A percentile compares a stretch with the other conserved stretches of the same genome.
Evolutionary conservation across 805 yeast species (phyloP).

Genomic region (Yarrowia hollandica): DNA sequence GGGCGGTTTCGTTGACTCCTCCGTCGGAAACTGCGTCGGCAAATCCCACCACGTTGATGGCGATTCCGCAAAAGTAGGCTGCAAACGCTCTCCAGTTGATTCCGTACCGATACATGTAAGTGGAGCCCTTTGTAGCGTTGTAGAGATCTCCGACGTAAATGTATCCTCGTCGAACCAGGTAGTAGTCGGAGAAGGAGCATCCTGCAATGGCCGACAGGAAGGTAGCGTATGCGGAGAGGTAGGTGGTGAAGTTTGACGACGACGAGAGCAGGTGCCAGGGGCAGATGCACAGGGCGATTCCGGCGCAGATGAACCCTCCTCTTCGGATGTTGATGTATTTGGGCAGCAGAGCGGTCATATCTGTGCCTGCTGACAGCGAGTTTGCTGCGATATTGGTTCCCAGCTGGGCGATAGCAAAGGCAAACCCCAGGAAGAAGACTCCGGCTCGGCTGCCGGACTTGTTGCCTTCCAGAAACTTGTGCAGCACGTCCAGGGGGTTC

Average conservation of each 20-base stretch:
- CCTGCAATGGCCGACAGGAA: constrained; percentile 85
- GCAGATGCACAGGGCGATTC: constrained; percentile 66
- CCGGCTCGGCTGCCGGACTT: constrained; percentile 65
- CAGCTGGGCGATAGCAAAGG: constrained; percentile 72
- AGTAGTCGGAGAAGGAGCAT: constrained; percentile 61
- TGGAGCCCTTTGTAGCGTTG: constrained; percentile 46
- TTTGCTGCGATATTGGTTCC: constrained; percentile 71
- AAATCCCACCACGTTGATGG: constrained; percentile 84
- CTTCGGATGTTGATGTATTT: constrained; percentile 60
- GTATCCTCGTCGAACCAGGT: constrained; percentile 70
- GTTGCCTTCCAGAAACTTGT: constrained; percentile 55
- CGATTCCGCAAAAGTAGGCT: constrained; percentile 77
- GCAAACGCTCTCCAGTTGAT: constrained; percentile 80
- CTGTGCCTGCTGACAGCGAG: constrained; percentile 54
- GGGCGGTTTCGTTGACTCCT: constrained; percentile 80
- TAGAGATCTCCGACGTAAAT: constrained; percentile 66
- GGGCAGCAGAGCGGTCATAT: constrained; percentile 52
- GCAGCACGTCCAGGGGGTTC: constrained; percentile 80
- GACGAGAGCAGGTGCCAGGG: constrained; percentile 80
- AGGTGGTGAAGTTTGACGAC: constrained; percentile 73
- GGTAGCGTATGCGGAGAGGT: constrained; percentile 76
- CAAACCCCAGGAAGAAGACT: constrained; percentile 69
- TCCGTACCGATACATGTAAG: constrained; percentile 68
- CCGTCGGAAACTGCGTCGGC: constrained; percentile 67
- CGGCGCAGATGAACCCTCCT: constrained; percentile 77